Conservation (phyloP, 495 filamentous ascomycete genomes). For the Daldinia concentrica region DNA sequence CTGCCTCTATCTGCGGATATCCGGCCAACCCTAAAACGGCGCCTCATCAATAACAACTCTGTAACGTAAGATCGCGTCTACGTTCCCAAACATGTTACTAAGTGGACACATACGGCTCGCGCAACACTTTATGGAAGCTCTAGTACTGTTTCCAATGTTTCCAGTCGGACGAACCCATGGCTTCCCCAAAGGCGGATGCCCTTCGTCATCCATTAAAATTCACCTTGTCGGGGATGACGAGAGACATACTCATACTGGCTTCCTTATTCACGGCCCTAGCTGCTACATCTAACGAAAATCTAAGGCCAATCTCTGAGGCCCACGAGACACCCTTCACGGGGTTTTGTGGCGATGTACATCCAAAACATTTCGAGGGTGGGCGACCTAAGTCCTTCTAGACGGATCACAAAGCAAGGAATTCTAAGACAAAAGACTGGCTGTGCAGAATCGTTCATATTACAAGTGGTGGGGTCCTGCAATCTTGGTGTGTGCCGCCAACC, state of each 20-base stretch:
- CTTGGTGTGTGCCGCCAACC: conserved; percentile 58
- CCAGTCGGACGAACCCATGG: conserved; percentile 36
- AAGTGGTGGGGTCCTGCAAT: conserved; percentile 54
- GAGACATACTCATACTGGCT: conserved; percentile 45
- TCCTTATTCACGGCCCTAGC: conserved; percentile 39
- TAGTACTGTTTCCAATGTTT: conserved; percentile 39
- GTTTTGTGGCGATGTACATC: conserved; percentile 54
- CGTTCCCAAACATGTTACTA: conserved; percentile 32
- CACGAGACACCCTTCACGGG: conserved; percentile 57
- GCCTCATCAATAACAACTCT: conserved; percentile 14
- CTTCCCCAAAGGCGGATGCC: conserved; percentile 24
- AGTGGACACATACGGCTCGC: conserved; percentile 32
- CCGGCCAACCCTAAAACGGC: conserved; percentile 33
- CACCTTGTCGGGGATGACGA: conserved; percentile 46
- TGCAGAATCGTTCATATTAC: conserved; percentile 54
- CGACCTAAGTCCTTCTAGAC: conserved; percentile 43
- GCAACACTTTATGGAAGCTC: conserved; percentile 23
- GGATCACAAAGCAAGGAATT: conserved; percentile 54
- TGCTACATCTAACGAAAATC: conserved; percentile 29
- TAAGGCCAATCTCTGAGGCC: conserved; percentile 53
- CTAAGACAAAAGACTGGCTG: conserved; percentile 60
- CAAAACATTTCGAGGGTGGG: conserved; percentile 41
- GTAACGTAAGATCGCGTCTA: conserved; percentile 23
- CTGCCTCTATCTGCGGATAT: conserved; percentile 35
- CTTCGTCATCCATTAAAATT: conserved; percentile 41